A percentile compares a stretch with the other conserved stretches of the same genome.
phyloP scores from a whole-genome alignment of 2,329 filamentous ascomycete species.

The Boeremia lycopersici region DNA sequence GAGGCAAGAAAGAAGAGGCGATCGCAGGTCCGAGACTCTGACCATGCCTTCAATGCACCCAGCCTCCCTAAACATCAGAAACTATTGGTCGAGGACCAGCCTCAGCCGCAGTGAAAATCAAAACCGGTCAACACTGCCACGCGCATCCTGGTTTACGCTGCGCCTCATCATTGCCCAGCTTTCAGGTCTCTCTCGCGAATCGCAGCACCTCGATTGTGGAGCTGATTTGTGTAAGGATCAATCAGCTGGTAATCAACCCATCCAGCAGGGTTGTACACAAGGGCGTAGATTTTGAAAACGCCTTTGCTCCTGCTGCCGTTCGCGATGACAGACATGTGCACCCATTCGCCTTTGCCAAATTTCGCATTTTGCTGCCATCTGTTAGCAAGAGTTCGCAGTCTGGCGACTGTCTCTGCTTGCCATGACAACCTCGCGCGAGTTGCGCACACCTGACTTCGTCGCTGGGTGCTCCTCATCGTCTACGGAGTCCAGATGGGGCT shows the following conservation, averaged over 20 bases:
- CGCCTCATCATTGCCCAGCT: conserved; percentile 1
- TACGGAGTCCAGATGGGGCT: conserved; percentile 15
- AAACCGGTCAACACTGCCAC: conserved; percentile 34
- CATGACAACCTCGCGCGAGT: neutral
- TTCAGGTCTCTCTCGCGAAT: conserved; percentile 38
- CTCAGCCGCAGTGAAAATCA: conserved; percentile 17
- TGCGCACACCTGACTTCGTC: conserved; percentile 33
- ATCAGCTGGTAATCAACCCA: conserved; percentile 40
- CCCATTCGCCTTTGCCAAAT: conserved; percentile 30
- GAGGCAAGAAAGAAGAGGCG: neutral
- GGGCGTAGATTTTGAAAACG: conserved; percentile 25
- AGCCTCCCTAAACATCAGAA: conserved; percentile 26
- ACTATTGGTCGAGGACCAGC: conserved; percentile 25
- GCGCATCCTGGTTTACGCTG: neutral
- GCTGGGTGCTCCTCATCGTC: conserved; percentile 22
- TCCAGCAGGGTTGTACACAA: conserved; percentile 17
- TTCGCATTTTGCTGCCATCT: conserved; percentile 25
- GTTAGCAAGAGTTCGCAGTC: neutral
- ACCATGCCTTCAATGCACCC: conserved; percentile 10
- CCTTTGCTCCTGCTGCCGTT: conserved; percentile 30
- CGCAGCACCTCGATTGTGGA: conserved; percentile 34
- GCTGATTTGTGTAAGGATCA: conserved; percentile 15
- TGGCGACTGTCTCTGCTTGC: neutral
- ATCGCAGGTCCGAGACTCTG: neutral
- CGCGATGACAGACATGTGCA: conserved; percentile 35